Evolutionary conservation across 1,139 yeast species (phyloP).

Genomic region (Geotrichum phurueaensis): DNA sequence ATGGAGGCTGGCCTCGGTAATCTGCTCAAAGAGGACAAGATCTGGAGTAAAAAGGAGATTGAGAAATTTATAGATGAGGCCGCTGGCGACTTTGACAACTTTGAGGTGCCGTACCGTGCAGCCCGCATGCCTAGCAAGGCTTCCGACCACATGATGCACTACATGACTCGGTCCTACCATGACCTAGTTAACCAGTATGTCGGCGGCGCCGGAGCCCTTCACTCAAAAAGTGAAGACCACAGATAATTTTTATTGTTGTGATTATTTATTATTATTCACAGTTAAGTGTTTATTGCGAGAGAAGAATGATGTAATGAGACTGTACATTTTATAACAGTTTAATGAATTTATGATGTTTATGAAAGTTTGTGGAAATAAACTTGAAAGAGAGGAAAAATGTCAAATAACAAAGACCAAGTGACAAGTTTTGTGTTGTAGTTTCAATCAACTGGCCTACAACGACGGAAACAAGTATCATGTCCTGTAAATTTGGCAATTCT

Average conservation of each 20-base stretch:
- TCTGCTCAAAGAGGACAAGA: constrained; percentile 7
- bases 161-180: constrained; percentile 1
- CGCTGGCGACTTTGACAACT: constrained; percentile 18
- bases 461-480: too few species aligned
- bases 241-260: background rate
- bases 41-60: constrained; percentile 15
- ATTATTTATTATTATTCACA: background rate
- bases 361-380: background rate
- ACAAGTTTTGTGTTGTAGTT: background rate
- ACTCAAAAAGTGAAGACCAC: background rate
- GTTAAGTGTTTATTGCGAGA: background rate
- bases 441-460: too few species aligned
- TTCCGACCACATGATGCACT: constrained; percentile 13
- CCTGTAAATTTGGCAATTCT: too few species aligned
- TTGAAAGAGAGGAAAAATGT: too few species aligned
- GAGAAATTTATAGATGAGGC: constrained; percentile 15
- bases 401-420: background rate
- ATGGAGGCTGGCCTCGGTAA: constrained; percentile 13
- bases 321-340: background rate
- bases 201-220: background rate
- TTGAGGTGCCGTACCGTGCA: constrained; percentile 13
- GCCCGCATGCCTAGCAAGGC: constrained; percentile 15
- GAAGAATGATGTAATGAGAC: background rate
- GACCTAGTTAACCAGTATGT: constrained; percentile 14
- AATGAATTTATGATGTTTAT: background rate